Percentiles rank a stretch among this genome's conserved stretches.
Conservation (phyloP, 2,329 filamentous ascomycete species). For the Westerdykella sp. region DNA sequence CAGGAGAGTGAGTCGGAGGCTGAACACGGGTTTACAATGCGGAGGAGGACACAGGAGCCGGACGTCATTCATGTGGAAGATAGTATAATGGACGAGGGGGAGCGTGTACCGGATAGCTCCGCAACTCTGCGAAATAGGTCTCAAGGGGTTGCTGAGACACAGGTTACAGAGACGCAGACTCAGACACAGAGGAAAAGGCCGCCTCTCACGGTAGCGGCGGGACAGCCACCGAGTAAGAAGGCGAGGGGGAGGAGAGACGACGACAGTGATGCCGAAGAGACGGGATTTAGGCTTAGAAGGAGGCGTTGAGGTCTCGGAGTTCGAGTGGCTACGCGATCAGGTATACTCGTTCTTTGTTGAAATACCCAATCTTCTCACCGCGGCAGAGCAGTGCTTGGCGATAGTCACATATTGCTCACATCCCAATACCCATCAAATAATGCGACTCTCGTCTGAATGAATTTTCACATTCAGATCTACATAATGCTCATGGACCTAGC, state of each 20-base stretch:
- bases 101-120: conserved; percentile 7
- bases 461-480: too few species aligned
- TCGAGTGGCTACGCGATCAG: too few species aligned
- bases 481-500: too few species aligned
- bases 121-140: conserved; percentile 21
- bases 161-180: conserved; percentile 24
- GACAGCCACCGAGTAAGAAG: conserved; percentile 26
- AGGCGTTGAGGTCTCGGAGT: conserved; percentile 23
- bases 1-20: conserved; percentile 20
- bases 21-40: conserved; percentile 24
- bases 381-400: too few species aligned
- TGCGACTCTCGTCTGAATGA: too few species aligned
- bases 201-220: conserved; percentile 14
- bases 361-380: too few species aligned
- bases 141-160: conserved; percentile 25
- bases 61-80: conserved; percentile 28
- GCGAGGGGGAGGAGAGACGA: conserved; percentile 31
- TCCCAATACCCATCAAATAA: too few species aligned
- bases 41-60: conserved; percentile 8
- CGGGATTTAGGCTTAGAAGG: conserved; percentile 51
- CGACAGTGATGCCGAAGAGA: conserved; percentile 53
- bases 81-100: conserved; percentile 28
- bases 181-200: conserved; percentile 27
- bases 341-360: too few species aligned
- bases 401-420: too few species aligned